These are phyloP conservation scores for Rhynchosporium secalis DNA, from an alignment of 2,329 filamentous ascomycete species.

Conservation along the genomic window DNA sequence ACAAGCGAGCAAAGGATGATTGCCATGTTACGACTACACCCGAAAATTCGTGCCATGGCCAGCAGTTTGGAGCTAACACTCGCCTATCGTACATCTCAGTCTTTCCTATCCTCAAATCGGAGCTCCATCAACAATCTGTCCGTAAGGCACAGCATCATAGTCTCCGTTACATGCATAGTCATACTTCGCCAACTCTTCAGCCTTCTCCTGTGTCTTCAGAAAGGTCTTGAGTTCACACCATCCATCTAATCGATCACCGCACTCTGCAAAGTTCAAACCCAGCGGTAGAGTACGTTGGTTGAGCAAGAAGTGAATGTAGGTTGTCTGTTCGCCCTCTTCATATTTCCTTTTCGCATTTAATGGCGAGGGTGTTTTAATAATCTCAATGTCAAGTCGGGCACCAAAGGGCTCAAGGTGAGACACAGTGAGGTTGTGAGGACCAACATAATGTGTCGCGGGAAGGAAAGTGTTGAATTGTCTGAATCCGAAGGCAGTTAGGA, in stretches of 20 bases:
- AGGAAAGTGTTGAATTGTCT: slow-evolving; percentile 65
- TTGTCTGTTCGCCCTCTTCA: slow-evolving; percentile 54
- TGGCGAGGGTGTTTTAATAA: slow-evolving; percentile 67
- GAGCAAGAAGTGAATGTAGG: slow-evolving; percentile 72
- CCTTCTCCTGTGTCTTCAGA: slow-evolving; percentile 59
- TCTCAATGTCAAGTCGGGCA: slow-evolving; percentile 70
- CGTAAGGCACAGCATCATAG: slow-evolving; percentile 50
- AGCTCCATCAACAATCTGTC: slow-evolving; percentile 50
- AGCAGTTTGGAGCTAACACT: not conserved
- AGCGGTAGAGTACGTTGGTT: slow-evolving; percentile 74
- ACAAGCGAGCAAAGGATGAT: not conserved
- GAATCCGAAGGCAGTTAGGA: slow-evolving; percentile 72
- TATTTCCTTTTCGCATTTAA: slow-evolving; percentile 54
- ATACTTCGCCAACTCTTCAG: slow-evolving; percentile 59
- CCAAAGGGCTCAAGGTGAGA: slow-evolving; percentile 71
- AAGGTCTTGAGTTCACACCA: slow-evolving; percentile 77
- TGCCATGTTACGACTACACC: not conserved
- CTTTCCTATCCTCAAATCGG: slow-evolving; percentile 19
- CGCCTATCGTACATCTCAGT: not conserved
- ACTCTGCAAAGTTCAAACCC: slow-evolving; percentile 64
- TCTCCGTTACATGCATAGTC: slow-evolving; percentile 67
- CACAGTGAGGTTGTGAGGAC: slow-evolving; percentile 62
- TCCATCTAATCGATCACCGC: slow-evolving; percentile 66
- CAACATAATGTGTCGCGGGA: slow-evolving; percentile 54
- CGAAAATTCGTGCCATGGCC: not conserved